Evolutionary conservation across 352 stramenopile species (phyloP), one percentile per base, ranked within the genome.

Genomic region (Phytophthora megakarya): DNA sequence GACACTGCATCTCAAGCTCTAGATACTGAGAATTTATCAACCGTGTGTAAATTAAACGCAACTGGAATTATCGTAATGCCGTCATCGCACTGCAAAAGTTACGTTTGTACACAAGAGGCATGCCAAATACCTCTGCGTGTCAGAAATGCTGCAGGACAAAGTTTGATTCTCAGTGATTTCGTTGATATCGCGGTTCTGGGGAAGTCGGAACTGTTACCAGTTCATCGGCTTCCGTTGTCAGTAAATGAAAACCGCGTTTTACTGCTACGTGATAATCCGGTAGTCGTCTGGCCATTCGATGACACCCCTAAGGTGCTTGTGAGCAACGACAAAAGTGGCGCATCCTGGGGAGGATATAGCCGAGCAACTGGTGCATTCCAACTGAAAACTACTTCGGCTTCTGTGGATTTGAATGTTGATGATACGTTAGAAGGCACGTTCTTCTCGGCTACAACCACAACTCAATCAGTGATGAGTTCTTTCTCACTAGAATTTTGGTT

Each of bases 401-500:
- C 49, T 0, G 70, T 67, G 26, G 38, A 61, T 9, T 60, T 90
- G n/a, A 26, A 51, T 0, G 74, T 91, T n/a, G 67, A 80, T 12
- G 73, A 86, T 44, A 30, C 22, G 12, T 56, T 73, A 26, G 82
- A 89, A 58, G 64, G 73, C 9, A 78, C 80, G 2, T 89, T 82
- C 51, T 86, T 85, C 53, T 89, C 80, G 0, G 72, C 72, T 33
- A 59, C 75, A 7, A 70, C 88, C 8, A 52, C 78, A 1, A 28
- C 80, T 11, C 76, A 87, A 22, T 70, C 73, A 3, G 63, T 71
- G 1, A 81, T 89, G 71, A 71, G 72, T 0, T 68, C 81, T 1
- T 91, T 93, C 43, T 76, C 82, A 5, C 26, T 92, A 10, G 84
- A 93, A 52, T 80, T 88, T 12, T 93, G 82, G 82, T 21, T 87